Evolutionary conservation across 2,329 filamentous ascomycete genomes (phyloP), one percentile per base, ranked within the genome.

Genomic region (Apiospora aurea): DNA sequence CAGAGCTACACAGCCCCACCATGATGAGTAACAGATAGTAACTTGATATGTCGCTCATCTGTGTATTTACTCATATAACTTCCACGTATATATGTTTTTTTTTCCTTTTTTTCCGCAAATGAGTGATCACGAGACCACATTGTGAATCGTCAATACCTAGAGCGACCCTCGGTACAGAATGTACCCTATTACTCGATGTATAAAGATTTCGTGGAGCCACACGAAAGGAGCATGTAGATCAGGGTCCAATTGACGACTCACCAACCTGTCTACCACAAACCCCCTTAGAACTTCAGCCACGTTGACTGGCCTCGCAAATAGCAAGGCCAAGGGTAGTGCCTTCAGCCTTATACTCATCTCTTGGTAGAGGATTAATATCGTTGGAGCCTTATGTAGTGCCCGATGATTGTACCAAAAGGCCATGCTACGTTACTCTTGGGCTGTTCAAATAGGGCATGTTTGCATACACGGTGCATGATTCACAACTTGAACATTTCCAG

Each of bases 391-490:
- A 61, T 38, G 8, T 61, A 38, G 53, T 21, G 26, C 4, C 6
- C 16, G 51, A 34, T 34, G 51, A 16, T 6, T 24, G 49, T 51
- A 24, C 5, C 10, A 13, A 57, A 24, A 57, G 16, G 26, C 14
- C 4, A 13, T 29, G 13, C 2, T 53, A 4, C 11, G 16, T 43
- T 10, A 29, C 14, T 80, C 6, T 81, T 83, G 10, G 87, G 85
- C 1, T 81, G 85, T n/a, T 38, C 88, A 83, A 67, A 89, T 84
- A 0, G 85, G 86, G 73, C 85, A 18, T 57, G 10, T 29, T 8
- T 10, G 11, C n/a, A 26, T 53, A n/a, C 41, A 34, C 38, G 57
- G 4, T 7, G 8, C 5, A 2, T 64, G 29, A 41, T 29, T 6
- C 57, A 64, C 18, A 64, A n/a, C 2, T 41, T 16, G n/a, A 10